phyloP scores from a whole-genome alignment of 805 yeast genomes.

The Kodamaea laetipori region DNA sequence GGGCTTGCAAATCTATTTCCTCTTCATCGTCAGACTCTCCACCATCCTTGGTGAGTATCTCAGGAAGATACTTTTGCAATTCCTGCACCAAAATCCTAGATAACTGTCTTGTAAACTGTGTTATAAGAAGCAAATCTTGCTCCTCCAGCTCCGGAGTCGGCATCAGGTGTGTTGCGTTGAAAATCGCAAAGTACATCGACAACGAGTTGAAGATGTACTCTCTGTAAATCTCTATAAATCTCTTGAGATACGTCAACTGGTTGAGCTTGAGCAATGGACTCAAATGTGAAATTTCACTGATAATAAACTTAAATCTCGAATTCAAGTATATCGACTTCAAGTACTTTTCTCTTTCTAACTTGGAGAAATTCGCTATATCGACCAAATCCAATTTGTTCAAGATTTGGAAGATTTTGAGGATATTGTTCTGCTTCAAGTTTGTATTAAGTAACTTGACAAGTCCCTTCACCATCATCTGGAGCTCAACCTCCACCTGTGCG shows the following conservation, averaged over 20 bases:
- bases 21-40: constrained; percentile 19
- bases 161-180: constrained; percentile 32
- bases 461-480: constrained; percentile 67
- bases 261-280: constrained; percentile 56
- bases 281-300: constrained; percentile 58
- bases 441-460: constrained; percentile 70
- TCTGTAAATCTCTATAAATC: constrained; percentile 81
- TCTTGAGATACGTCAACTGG: constrained; percentile 64
- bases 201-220: constrained; percentile 79
- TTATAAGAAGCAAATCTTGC: constrained; percentile 27
- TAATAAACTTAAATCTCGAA: constrained; percentile 69
- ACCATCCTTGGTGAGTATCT: constrained; percentile 11
- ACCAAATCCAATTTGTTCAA: constrained; percentile 64
- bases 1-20: constrained; percentile 40
- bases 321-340: constrained; percentile 60
- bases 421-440: constrained; percentile 73
- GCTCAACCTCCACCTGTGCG: constrained; percentile 53
- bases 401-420: constrained; percentile 77
- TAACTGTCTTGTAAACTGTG: constrained; percentile 34
- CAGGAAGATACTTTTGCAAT: constrained; percentile 26
- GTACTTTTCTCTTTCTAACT: constrained; percentile 20
- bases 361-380: constrained; percentile 11
- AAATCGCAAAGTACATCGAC: constrained; percentile 64
- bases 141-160: constrained; percentile 20
- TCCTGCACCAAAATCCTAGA: constrained; percentile 27